Evolutionary conservation across 2,329 filamentous ascomycete genomes (phyloP).

Genomic region (Pleoardoris graminearum): DNA sequence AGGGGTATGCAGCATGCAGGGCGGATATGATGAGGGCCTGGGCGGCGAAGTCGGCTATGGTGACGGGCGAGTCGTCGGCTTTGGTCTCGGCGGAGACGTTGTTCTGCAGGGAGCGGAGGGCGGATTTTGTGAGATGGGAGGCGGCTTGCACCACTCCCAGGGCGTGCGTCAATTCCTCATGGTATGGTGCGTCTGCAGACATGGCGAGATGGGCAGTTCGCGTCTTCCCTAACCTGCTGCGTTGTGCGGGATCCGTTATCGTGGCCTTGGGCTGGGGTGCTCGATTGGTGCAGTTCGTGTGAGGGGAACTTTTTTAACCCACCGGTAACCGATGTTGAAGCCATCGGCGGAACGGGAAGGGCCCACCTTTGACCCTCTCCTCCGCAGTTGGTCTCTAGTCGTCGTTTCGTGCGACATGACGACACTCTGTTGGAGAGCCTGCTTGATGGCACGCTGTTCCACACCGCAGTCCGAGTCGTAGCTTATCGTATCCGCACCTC

Average conservation of each 20-base stretch:
- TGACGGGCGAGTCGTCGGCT: slow-evolving; percentile 63
- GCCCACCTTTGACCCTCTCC: background rate
- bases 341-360: slow-evolving; percentile 2
- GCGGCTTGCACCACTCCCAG: slow-evolving; percentile 57
- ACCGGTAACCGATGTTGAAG: slow-evolving; percentile 9
- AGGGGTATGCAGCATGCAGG: slow-evolving; percentile 58
- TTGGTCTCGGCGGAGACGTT: slow-evolving; percentile 56
- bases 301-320: background rate
- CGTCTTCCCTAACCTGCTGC: no score
- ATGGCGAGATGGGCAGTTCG: no score
- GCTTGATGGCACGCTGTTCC: background rate
- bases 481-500: background rate
- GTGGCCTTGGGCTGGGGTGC: background rate
- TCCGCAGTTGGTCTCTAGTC: background rate
- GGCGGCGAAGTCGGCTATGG: slow-evolving; percentile 65
- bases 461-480: background rate
- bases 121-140: slow-evolving; percentile 60
- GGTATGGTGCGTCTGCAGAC: slow-evolving; percentile 22
- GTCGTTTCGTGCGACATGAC: background rate
- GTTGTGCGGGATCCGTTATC: slow-evolving; percentile 2
- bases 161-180: slow-evolving; percentile 37
- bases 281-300: background rate
- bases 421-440: background rate
- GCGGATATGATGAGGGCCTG: slow-evolving; percentile 65
- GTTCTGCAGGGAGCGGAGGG: slow-evolving; percentile 55